Percentiles rank a stretch among this genome's conserved stretches.
phyloP scores from a whole-genome alignment of 148 eudicot species.

The Amaranthus cruentus region DNA sequence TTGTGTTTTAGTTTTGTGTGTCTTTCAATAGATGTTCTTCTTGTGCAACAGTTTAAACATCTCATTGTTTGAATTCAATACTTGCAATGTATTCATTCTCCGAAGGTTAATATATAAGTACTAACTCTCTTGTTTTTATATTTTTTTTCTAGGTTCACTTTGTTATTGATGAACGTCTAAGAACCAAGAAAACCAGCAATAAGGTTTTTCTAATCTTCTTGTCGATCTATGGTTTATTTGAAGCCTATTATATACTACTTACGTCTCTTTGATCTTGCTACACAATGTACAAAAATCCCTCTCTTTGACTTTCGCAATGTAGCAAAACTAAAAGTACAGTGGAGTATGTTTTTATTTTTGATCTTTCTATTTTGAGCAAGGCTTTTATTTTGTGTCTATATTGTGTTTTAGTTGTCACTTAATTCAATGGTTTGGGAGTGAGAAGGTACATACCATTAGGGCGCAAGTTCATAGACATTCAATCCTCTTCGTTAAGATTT shows the following conservation, averaged over 20 bases:
- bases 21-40: background rate
- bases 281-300: no score
- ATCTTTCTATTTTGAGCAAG: no score
- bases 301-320: no score
- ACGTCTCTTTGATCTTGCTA: no score
- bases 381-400: background rate
- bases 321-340: no score
- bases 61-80: background rate
- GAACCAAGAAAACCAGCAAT: conserved; percentile 57
- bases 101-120: background rate
- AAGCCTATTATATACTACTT: background rate
- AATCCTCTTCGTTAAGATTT: background rate
- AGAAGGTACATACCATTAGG: background rate
- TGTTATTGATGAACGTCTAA: conserved; percentile 81
- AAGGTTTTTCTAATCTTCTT: conserved; percentile 43
- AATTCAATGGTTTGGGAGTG: no score
- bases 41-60: background rate
- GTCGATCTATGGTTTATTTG: background rate
- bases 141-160: conserved; percentile 55
- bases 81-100: background rate
- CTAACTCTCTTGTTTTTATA: conserved; percentile 1
- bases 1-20: background rate
- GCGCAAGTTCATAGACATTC: background rate
- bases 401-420: background rate
- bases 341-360: no score